phyloP scores from a whole-genome alignment of 306 rosid species.

The Arachis hypogaea region DNA sequence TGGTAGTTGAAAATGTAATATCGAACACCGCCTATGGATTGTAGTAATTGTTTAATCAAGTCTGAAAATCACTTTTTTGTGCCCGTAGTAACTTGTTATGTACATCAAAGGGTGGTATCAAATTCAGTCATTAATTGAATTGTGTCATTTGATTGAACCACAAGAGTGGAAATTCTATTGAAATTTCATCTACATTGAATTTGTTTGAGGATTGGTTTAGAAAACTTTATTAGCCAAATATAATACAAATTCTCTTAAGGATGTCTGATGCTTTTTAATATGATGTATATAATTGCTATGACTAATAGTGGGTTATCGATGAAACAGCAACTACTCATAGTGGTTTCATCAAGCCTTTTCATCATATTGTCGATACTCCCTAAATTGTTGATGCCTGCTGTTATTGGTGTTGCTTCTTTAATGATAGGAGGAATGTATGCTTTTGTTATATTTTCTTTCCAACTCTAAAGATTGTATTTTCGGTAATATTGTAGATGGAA shows the following conservation, averaged over 20 bases:
- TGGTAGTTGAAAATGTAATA: background rate
- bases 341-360: background rate
- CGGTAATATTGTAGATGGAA: constrained; percentile 60
- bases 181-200: background rate
- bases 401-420: constrained; percentile 29
- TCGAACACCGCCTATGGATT: background rate
- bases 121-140: background rate
- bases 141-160: background rate
- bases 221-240: constrained; percentile 4
- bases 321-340: constrained; percentile 1
- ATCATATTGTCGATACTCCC: constrained; percentile 25
- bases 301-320: constrained; percentile 16
- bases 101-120: background rate
- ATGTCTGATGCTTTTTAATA: constrained; percentile 13
- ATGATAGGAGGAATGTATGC: background rate
- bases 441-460: constrained; percentile 16
- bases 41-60: constrained; percentile 3
- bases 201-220: constrained; percentile 3
- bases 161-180: background rate
- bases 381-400: constrained; percentile 7
- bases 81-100: constrained; percentile 7
- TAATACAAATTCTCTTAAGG: background rate
- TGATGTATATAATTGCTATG: constrained; percentile 26
- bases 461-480: constrained; percentile 24
- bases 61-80: background rate